phyloP scores from a whole-genome alignment of 2,329 filamentous ascomycete genomes.

The Hypoxylon sp. region DNA sequence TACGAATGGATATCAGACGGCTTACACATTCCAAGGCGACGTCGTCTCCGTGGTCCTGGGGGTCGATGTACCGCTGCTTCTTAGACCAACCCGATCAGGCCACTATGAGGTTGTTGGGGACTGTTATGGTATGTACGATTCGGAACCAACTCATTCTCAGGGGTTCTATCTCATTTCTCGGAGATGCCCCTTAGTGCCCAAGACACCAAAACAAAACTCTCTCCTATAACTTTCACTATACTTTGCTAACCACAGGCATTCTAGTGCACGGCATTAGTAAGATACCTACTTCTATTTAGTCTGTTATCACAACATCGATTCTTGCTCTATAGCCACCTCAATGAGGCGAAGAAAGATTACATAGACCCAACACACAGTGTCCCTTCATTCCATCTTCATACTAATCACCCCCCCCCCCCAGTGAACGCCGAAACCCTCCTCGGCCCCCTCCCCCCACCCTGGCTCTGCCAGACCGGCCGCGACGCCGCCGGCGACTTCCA shows the following conservation, averaged over 20 bases:
- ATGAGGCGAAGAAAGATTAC: neutral
- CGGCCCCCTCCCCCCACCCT: slow-evolving; percentile 27
- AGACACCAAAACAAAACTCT: neutral
- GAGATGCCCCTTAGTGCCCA: too few relatives aligned
- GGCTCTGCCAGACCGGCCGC: neutral
- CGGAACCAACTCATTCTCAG: neutral
- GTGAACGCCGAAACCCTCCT: slow-evolving; percentile 40
- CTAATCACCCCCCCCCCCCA: neutral
- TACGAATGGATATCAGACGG: neutral
- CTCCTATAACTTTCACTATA: neutral
- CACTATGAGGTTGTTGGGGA: slow-evolving; percentile 35
- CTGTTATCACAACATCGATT: neutral
- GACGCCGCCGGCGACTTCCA: neutral
- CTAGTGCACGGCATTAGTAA: slow-evolving; percentile 33
- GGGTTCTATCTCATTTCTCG: neutral
- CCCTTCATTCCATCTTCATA: too few relatives aligned
- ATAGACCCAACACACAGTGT: neutral
- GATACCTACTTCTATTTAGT: neutral
- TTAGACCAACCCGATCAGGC: slow-evolving; percentile 16
- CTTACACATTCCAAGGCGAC: slow-evolving; percentile 29
- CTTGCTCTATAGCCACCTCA: neutral
- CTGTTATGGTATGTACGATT: slow-evolving; percentile 34
- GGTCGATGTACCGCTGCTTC: slow-evolving; percentile 32
- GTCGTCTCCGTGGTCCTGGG: slow-evolving; percentile 37
- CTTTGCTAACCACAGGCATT: slow-evolving; percentile 2